Base-by-base conservation (phyloP, 768 basidiomycete genomes). In the Calocera viscosa region DNA sequence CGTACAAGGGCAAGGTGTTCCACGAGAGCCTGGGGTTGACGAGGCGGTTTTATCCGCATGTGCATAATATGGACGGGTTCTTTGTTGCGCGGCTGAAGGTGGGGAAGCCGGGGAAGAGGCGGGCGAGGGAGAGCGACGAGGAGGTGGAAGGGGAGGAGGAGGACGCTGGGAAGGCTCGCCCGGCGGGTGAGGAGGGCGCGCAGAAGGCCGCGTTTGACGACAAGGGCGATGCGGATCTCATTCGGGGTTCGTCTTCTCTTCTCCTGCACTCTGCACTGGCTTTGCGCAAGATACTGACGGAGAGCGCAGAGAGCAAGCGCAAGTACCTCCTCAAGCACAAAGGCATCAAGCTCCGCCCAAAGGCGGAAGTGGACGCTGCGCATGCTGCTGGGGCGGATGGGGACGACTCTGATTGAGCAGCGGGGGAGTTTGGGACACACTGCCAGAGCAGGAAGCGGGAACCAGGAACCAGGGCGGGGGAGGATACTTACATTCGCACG, bases 11-110 rank as follows among this genome's bases (percentile, higher is more conserved):
- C 24, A 98, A 94, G 82, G 83, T 77, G 33, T 98, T 98, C 78
- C 82, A 86, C 74, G 81, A 88, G 35, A 89, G 83, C 70, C 75
- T 99, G 72, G 82, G 79, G 69, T 77, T 95, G 70, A 96, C 96
- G 22, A 80, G 93, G 71, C 80, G 96, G 68, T 95, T 93, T 76
- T 95, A 94, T 75, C 91, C 94, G 17, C 94, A 97, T 76, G 94
- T 96, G 72, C 94, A 97, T 78, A 99, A 99, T 77, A 96, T 98
- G 94, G 96, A 99, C 75, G 96, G 96, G 3, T 99, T 99, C 82
- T 99, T 83, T 76, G 94, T 98, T 66, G 95, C 95, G 68, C 98
- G 98, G 77, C 91, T 99, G 83, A 94, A 90, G 77, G 87, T 98
- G n/a, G 88, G 86, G 74, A 90, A 85, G 77, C 82, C 87, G 68